These are phyloP conservation scores for Rhazya stricta DNA, from an alignment of 257 asterid genomes.

Conservation along the genomic window DNA sequence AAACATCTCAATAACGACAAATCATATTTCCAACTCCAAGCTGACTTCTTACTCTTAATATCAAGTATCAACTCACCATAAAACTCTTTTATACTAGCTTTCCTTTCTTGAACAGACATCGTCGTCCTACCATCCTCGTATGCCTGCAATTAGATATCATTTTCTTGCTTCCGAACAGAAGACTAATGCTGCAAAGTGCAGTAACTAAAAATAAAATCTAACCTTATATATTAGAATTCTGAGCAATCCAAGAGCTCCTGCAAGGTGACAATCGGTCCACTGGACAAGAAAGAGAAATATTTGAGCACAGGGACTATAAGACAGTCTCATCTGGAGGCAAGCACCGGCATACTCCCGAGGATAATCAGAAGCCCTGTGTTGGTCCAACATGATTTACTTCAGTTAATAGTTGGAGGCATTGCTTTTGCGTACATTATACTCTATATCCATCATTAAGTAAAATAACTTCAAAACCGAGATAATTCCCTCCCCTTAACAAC, in stretches of 20 bases:
- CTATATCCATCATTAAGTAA: not conserved
- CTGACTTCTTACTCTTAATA: not conserved
- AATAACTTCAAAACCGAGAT: not conserved
- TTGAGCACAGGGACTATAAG: conserved; percentile 88
- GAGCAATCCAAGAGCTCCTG: conserved; percentile 83
- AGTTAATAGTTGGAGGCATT: conserved; percentile 3
- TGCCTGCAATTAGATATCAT: conserved; percentile 50
- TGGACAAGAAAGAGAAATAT: conserved; percentile 76
- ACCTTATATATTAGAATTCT: conserved; percentile 82
- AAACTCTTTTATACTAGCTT: conserved; percentile 71
- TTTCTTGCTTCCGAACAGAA: conserved; percentile 7
- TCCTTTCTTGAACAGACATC: conserved; percentile 69
- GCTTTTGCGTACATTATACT: not conserved
- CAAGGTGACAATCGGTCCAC: conserved; percentile 90
- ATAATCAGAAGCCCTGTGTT: conserved; percentile 79
- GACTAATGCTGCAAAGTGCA: not conserved
- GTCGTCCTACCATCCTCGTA: conserved; percentile 81
- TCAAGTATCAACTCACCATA: conserved; percentile 54
- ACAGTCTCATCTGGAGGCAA: conserved; percentile 90
- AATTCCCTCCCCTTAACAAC: not conserved
- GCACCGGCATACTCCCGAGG: conserved; percentile 70
- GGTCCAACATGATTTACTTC: conserved; percentile 15
- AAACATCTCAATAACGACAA: not conserved
- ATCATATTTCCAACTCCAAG: not conserved
- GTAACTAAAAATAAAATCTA: conserved; percentile 4